Evolutionary conservation across 306 rosid genomes (phyloP), one percentile per base, ranked within the genome.

Genomic region (Citrullus amarus): DNA sequence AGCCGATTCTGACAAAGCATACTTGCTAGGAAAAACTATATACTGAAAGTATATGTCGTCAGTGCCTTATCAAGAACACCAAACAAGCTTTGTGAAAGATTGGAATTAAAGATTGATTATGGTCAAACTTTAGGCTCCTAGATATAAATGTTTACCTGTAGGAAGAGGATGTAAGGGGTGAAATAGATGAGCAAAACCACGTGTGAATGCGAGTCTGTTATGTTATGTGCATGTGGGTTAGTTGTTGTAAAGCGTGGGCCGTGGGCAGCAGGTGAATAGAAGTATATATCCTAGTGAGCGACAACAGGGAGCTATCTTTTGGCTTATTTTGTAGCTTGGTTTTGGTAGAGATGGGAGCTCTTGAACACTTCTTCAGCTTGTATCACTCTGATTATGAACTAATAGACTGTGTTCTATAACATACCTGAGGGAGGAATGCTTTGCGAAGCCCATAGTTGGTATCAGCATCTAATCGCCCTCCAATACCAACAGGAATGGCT

Each of bases 381-480:
- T 15, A 32, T 62, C 69, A 62, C 22, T 63, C 46, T 6, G 46
- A 7, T 15, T 15, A 63, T 0, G 20, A 63, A 63, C 6, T 34
- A 36, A 41, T n/a, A 81, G 55, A 44, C 12, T 13, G 57, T 22
- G 30, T 58, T 36, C 76, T 3, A 36, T 65, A 6, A 38, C 71
- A 8, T 88, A 93, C 98, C 90, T 90, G 97, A 0, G 97, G 98
- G 82, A 95, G 96, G 82, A 95, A 95, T 70, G 93, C 90, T 86
- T 91, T 95, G 9, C 98, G 81, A 72, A 91, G 71, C 58, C 98
- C 98, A 78, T 11, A 86, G 74, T 88, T 95, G 25, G 96, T 18
- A 84, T 95, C 95, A 17, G 88, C 58, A 68, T 92, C 96, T 54
- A 95, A 72, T 54, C 86, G 85, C 48, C 98, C 98, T 78, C 96